phyloP scores from a whole-genome alignment of 2,329 filamentous ascomycete species.

The Tetracladium maxilliforme region DNA sequence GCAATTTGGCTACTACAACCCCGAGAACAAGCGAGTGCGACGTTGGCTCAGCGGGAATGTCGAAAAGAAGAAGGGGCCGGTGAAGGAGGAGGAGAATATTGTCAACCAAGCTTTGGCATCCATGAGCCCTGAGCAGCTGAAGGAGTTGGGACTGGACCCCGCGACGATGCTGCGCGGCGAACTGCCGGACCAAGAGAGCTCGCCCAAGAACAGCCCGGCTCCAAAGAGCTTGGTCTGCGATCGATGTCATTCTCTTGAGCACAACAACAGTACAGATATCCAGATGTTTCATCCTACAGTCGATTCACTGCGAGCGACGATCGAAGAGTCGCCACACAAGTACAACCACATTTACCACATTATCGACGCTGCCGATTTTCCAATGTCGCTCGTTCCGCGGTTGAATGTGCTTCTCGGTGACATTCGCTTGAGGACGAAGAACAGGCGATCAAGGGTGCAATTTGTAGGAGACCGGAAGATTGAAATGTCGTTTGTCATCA shows the following conservation, averaged over 20 bases:
- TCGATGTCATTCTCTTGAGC: slow-evolving; percentile 68
- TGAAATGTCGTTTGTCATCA: slow-evolving; percentile 83
- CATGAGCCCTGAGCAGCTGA: no score
- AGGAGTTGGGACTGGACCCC: no score
- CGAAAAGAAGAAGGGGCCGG: slow-evolving; percentile 3
- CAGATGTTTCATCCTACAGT: slow-evolving; percentile 72
- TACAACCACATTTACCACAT: slow-evolving; percentile 94
- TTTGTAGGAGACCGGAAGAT: slow-evolving; percentile 55
- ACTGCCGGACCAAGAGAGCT: no score
- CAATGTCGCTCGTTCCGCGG: slow-evolving; percentile 75
- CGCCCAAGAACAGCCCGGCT: slow-evolving; percentile 14
- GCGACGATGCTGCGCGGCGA: no score
- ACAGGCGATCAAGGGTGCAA: slow-evolving; percentile 58
- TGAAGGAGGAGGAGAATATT: no score
- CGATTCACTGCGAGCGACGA: slow-evolving; percentile 66
- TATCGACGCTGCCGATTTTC: slow-evolving; percentile 90
- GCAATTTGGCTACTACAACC: slow-evolving; percentile 42
- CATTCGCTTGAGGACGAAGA: slow-evolving; percentile 62
- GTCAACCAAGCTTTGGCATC: no score
- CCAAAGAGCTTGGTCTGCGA: slow-evolving; percentile 68
- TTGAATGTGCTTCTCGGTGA: slow-evolving; percentile 57
- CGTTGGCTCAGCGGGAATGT: no score
- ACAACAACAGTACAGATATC: slow-evolving; percentile 52
- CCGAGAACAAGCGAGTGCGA: no score
- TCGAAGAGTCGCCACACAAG: slow-evolving; percentile 77